phyloP scores from a whole-genome alignment of 2,329 filamentous ascomycete genomes.

The Hansfordia pulvinata region DNA sequence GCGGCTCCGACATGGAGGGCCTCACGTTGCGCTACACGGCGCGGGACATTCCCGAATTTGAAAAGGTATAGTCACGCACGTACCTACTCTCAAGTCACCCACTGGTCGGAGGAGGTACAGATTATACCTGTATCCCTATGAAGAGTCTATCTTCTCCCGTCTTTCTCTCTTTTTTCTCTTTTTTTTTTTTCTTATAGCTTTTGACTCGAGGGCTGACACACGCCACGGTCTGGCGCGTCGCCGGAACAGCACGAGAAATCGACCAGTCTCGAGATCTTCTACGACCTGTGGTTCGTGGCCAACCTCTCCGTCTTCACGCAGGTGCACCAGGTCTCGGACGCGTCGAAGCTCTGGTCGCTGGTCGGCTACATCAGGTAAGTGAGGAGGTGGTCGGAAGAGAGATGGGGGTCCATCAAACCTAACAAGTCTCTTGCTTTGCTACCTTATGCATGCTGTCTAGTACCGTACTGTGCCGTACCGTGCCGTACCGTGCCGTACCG shows the following conservation, averaged over 20 bases:
- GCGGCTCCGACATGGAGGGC: constrained; percentile 1
- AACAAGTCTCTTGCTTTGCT: constrained; percentile 19
- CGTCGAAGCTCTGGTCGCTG: constrained; percentile 20
- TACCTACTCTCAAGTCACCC: too few species aligned
- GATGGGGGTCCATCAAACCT: constrained; percentile 14
- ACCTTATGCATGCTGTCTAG: constrained; percentile 15
- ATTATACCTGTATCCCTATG: too few species aligned
- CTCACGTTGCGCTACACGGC: constrained; percentile 1
- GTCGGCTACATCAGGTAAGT: constrained; percentile 34
- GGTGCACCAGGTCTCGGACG: constrained; percentile 7
- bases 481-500: too few species aligned
- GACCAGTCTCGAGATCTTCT: constrained; percentile 32
- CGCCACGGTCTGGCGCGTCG: too few species aligned
- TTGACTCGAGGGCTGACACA: too few species aligned
- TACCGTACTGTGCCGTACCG: too few species aligned
- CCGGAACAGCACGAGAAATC: too few species aligned
- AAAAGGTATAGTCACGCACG: constrained; percentile 6
- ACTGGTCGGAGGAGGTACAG: too few species aligned
- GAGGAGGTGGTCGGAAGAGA: constrained; percentile 11
- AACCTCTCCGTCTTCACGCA: constrained; percentile 47
- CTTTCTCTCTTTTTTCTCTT: too few species aligned
- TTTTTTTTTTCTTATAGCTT: too few species aligned
- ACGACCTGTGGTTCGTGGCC: constrained; percentile 47
- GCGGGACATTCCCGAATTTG: constrained; percentile 1
- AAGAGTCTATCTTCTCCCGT: too few species aligned